Evolutionary conservation across 2,329 filamentous ascomycete species (phyloP).

Genomic region (Cladophialophora psammophila): DNA sequence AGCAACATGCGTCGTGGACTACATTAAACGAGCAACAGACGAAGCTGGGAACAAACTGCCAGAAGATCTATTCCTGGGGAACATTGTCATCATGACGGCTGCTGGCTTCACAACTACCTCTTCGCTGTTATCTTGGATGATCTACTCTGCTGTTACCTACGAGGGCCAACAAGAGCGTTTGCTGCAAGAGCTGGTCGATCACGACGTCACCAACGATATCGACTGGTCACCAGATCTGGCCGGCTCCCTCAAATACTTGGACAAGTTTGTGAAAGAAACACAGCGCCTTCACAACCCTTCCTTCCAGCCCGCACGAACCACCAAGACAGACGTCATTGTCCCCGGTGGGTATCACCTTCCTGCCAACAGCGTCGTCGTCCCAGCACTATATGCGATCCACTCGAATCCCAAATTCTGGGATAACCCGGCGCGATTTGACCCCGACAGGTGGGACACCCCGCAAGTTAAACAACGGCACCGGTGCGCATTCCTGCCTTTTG

Average conservation of each 20-base stretch:
- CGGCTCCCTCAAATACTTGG: conserved; percentile 49
- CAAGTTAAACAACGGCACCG: conserved; percentile 61
- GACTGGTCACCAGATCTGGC: conserved; percentile 51
- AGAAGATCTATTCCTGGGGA: conserved; percentile 48
- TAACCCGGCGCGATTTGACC: conserved; percentile 65
- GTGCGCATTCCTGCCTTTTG: conserved; percentile 66
- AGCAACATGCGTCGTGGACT: conserved; percentile 54
- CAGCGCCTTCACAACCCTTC: conserved; percentile 67
- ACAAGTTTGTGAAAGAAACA: conserved; percentile 68
- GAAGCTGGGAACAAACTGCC: conserved; percentile 63
- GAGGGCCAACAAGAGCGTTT: conserved; percentile 64
- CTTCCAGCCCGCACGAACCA: conserved; percentile 66
- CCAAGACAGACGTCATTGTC: conserved; percentile 50
- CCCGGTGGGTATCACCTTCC: conserved; percentile 55
- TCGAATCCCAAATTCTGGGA: conserved; percentile 59
- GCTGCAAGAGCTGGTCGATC: conserved; percentile 64
- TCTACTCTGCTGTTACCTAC: conserved; percentile 63
- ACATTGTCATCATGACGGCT: conserved; percentile 53
- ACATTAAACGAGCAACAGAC: conserved; percentile 61
- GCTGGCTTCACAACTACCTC: conserved; percentile 69
- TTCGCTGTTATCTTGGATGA: conserved; percentile 51
- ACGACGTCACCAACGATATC: conserved; percentile 54
- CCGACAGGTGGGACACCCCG: conserved; percentile 66
- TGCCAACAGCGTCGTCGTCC: too few relatives aligned
- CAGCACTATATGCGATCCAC: too few relatives aligned